Conservation (phyloP, 1,284 basidiomycete species). For the Malassezia nana region DNA sequence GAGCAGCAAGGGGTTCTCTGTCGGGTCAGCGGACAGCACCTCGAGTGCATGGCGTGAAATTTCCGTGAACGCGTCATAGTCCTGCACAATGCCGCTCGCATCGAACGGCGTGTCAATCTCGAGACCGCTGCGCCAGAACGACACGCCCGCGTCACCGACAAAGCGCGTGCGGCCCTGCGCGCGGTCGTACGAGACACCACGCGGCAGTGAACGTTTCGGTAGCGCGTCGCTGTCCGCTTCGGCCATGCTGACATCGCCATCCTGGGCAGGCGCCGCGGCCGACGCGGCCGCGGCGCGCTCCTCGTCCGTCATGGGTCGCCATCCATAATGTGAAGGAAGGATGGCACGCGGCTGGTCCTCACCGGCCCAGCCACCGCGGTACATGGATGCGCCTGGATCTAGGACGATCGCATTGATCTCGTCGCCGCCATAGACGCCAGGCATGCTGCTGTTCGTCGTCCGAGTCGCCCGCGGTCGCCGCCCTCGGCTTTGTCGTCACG, state of each 20-base stretch:
- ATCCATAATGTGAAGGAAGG: constrained; percentile 81
- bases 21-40: constrained; percentile 34
- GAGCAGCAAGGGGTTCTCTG: constrained; percentile 81
- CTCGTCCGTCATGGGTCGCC: constrained; percentile 51
- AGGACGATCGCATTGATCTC: constrained; percentile 91
- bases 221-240: constrained; percentile 3
- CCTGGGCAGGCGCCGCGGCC: neutral
- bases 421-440: constrained; percentile 53
- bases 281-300: constrained; percentile 23
- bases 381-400: constrained; percentile 79
- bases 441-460: constrained; percentile 24
- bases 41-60: constrained; percentile 26
- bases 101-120: constrained; percentile 70
- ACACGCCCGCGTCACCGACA: constrained; percentile 80
- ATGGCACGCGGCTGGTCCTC: constrained; percentile 91
- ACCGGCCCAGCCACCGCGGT: constrained; percentile 80
- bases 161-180: constrained; percentile 57
- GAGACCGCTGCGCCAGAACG: constrained; percentile 81
- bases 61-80: constrained; percentile 23
- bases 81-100: constrained; percentile 60
- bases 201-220: neutral
- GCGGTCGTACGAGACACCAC: constrained; percentile 24
- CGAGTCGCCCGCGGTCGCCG: neutral
- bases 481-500: neutral
- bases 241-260: constrained; percentile 19